Evolutionary conservation across 2,329 filamentous ascomycete genomes (phyloP), one percentile per base, ranked within the genome.

Genomic region (Penicillium capsulatum): DNA sequence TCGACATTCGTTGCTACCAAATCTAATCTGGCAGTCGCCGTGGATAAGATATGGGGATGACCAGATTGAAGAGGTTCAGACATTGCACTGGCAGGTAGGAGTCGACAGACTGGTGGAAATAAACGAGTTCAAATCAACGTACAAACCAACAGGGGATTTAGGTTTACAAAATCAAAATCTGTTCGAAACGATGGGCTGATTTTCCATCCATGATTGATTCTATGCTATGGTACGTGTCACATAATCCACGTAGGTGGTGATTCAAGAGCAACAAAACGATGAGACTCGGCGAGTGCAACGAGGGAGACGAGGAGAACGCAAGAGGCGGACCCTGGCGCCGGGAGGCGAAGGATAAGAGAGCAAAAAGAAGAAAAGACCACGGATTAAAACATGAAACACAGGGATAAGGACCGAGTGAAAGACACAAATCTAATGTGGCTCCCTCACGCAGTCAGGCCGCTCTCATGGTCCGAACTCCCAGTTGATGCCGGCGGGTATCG

Each of bases 401-500:
- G 13, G 26, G 5, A 7, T 11, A 28, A 11, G 19, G 19, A 22
- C 19, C 19, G n/a, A 22, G 19, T 9, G 19, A 22, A 5, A 43
- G 32, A 41, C 47, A 48, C 47, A 49, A 51, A 46, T 57, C 55
- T 57, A 59, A 50, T 28, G 11, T 48, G 50, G 34, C 45, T 57
- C 59, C 55, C 54, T 54, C 53, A 50, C 41, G 38, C 42, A 58
- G 53, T 61, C 58, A 61, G 60, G 58, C 58, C 52, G 57, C 57
- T 58, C 55, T 59, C 53, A 48, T 51, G 54, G 54, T 57, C 58
- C 57, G 45, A 58, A 56, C 55, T 59, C 58, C 58, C 50, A 55
- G 54, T 57, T 54, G 56, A 65, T 59, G 61, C 62, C 61, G 54
- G 52, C 58, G 63, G 63, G 61, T 66, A 65, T 65, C 63, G 58